Conservation (phyloP, 768 basidiomycete species). For the Nevesoporus exiguus region DNA sequence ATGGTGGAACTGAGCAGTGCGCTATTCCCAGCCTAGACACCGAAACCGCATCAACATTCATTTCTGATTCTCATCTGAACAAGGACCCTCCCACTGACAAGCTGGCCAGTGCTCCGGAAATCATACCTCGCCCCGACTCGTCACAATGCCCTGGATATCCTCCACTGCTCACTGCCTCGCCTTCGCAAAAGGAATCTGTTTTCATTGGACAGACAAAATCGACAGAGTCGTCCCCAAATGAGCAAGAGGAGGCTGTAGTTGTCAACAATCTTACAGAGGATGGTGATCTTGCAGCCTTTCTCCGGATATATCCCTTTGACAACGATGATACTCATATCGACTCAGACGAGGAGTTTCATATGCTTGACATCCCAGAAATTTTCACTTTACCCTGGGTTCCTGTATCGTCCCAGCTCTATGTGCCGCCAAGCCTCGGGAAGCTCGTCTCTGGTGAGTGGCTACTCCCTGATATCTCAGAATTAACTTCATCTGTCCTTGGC, state of each 20-base stretch:
- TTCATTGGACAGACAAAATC: background rate
- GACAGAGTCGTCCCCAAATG: background rate
- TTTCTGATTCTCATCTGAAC: background rate
- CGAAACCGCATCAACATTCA: background rate
- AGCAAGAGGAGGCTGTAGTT: background rate
- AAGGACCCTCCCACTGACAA: background rate
- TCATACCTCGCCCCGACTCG: background rate
- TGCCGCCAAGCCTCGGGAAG: constrained; percentile 34
- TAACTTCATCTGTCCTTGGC: background rate
- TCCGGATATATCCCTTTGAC: background rate
- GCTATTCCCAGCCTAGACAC: background rate
- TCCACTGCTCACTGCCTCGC: background rate
- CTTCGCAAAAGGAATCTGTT: background rate
- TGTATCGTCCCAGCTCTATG: constrained; percentile 27
- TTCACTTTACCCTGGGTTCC: constrained; percentile 35
- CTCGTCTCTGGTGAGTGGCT: constrained; percentile 33
- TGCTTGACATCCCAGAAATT: constrained; percentile 35
- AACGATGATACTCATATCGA: background rate
- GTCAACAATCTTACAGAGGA: background rate
- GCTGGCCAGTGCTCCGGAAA: background rate
- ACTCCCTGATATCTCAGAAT: background rate
- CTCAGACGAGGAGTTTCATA: constrained; percentile 27
- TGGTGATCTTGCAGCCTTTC: background rate
- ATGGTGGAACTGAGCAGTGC: constrained; percentile 1
- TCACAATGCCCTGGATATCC: background rate